A percentile compares a stretch with the other conserved stretches of the same genome.
phyloP scores from a whole-genome alignment of 179 eudicot genomes.

The Drosera spatulata region DNA sequence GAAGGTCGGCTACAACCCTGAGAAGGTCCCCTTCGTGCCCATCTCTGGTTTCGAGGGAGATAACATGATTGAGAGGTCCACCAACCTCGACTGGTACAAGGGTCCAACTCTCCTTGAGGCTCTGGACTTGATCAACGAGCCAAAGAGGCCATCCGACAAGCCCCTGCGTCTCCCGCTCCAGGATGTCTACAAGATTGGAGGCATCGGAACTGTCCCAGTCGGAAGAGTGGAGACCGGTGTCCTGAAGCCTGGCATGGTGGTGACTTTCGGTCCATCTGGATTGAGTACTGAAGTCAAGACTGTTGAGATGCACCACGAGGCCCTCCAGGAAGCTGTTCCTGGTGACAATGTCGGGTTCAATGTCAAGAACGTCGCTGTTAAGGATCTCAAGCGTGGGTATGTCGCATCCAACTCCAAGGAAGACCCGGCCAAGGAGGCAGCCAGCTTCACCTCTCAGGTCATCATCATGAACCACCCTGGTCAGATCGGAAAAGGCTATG shows the following conservation, averaged over 20 bases:
- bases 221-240: conserved; percentile 1
- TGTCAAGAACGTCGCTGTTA: conserved; percentile 13
- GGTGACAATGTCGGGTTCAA: conserved; percentile 6
- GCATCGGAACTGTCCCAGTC: background rate
- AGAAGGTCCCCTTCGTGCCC: too few species aligned
- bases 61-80: conserved; percentile 1
- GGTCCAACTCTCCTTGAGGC: conserved; percentile 2
- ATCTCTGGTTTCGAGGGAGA: too few species aligned
- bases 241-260: conserved; percentile 1
- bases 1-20: too few species aligned
- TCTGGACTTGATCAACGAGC: conserved; percentile 1
- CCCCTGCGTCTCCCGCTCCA: background rate
- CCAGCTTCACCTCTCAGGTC: too few species aligned
- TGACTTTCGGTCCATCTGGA: conserved; percentile 1
- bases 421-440: too few species aligned
- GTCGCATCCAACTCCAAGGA: background rate
- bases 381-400: conserved; percentile 12
- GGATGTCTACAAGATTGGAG: conserved; percentile 2
- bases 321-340: conserved; percentile 1
- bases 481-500: too few species aligned
- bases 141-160: conserved; percentile 9
- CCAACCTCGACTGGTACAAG: conserved; percentile 2
- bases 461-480: too few species aligned
- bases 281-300: background rate
- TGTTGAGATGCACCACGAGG: background rate